phyloP scores from a whole-genome alignment of 148 eudicot genomes.

The Diospyros kaki region DNA sequence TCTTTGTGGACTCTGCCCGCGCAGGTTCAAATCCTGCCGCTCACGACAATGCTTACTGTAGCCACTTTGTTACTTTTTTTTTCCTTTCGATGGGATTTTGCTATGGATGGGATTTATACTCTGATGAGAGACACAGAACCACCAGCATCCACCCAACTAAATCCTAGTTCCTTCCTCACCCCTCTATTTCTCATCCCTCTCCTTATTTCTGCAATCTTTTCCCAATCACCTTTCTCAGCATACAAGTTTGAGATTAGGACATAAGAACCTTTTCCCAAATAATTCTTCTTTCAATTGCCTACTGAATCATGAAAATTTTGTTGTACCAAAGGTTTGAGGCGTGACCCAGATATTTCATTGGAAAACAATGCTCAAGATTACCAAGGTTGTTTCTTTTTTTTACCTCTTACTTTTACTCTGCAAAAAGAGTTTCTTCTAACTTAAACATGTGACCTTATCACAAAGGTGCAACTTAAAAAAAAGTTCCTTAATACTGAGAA shows the following conservation, averaged over 20 bases:
- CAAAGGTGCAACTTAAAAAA: too few species aligned
- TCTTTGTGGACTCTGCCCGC: too few species aligned
- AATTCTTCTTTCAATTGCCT: not conserved
- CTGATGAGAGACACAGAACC: constrained; percentile 48
- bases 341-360: not conserved
- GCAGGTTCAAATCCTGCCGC: too few species aligned
- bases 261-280: constrained; percentile 40
- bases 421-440: too few species aligned
- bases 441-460: too few species aligned
- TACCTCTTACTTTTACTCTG: too few species aligned
- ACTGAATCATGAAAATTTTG: not conserved
- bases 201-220: constrained; percentile 59
- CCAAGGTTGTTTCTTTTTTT: too few species aligned
- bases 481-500: too few species aligned
- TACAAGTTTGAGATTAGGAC: constrained; percentile 77
- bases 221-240: constrained; percentile 90
- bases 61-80: too few species aligned
- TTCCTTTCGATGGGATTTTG: too few species aligned
- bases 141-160: constrained; percentile 83
- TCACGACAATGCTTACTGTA: too few species aligned
- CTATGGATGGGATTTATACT: constrained; percentile 65
- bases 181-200: constrained; percentile 64
- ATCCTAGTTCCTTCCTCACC: constrained; percentile 75
- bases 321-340: not conserved
- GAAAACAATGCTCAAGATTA: not conserved